Base-by-base conservation (phyloP, 768 basidiomycete species). In the Cytidiella melzeri region DNA sequence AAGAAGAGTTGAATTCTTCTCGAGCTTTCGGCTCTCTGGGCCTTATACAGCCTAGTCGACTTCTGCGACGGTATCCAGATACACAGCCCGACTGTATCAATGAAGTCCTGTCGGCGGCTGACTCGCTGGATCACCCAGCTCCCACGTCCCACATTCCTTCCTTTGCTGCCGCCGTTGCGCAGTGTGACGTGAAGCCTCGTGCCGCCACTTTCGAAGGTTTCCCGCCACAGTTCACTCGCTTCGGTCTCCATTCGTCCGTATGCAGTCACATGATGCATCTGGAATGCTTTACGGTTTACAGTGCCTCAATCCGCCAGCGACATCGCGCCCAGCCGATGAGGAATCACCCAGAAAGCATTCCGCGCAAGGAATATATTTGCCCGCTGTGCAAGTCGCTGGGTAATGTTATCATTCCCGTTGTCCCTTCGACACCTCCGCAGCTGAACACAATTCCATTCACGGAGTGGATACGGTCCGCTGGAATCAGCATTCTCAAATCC, bases 261-360 rank as follows among this genome's bases (percentile, higher is more conserved):
- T 98, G 95, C 65, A 92, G 85, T 26, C 96, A 98, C 62, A 81
- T 94, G 76, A 98, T 99, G 93, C 96, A 99, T 67, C 69, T 94
- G 53, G 81, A 87, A 37, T 98, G 96, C 67, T 95, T 97, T 72
- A 84, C 86, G 43, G 84, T 85, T 2, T 98, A 97, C 65, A 92
- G 80, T 55, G 64, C 77, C 2, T 94, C 93, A 15, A 84, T 97
- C 46, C 79, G 90, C 40, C 84, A 87, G 53, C 85, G 94, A 11
- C 92, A 95, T 61, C 79, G 87, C 6, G 75, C 85, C 0, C 95
- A 98, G 57, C 82, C 88, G 4, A 92, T 92, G 5, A 73, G 96
- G 34, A 92, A 93, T 55, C 95, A 96, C 61, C 94, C 96, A 0
- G 95, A 98, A 64, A 87, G 83, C 58, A 91, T 93, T n/a, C 81